Evolutionary conservation across 345 rosid genomes (phyloP).

Genomic region (Durio zibethinus): DNA sequence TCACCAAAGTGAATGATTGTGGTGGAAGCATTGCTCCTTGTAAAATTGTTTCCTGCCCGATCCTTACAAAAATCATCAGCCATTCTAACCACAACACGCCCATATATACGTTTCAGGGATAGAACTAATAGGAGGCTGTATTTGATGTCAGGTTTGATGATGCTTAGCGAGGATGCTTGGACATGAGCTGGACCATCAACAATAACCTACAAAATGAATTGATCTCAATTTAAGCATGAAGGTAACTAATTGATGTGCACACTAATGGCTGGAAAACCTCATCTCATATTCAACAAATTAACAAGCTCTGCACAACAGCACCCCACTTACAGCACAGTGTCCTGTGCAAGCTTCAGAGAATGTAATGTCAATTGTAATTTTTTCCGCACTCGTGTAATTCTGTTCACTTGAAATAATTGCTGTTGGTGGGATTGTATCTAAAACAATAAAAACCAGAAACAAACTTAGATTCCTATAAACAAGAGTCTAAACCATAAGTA

Average conservation of each 20-base stretch:
- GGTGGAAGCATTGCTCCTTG: constrained; percentile 40
- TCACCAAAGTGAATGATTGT: constrained; percentile 43
- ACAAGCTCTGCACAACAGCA: neutral
- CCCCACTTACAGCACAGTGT: constrained; percentile 43
- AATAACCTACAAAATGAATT: constrained; percentile 31
- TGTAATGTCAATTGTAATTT: constrained; percentile 32
- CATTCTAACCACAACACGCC: constrained; percentile 37
- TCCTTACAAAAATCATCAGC: constrained; percentile 42
- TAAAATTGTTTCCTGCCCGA: constrained; percentile 44
- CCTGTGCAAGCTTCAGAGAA: constrained; percentile 50
- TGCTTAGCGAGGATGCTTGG: constrained; percentile 31
- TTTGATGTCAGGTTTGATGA: constrained; percentile 27
- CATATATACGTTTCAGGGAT: constrained; percentile 17
- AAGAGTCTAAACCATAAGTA: neutral
- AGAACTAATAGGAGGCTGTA: constrained; percentile 34
- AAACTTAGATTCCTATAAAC: neutral
- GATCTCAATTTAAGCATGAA: neutral
- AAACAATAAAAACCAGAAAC: neutral
- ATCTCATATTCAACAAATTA: neutral
- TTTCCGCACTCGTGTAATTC: constrained; percentile 41
- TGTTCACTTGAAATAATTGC: constrained; percentile 39
- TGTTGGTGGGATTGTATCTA: constrained; percentile 49
- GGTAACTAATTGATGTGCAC: neutral
- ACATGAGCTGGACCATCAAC: constrained; percentile 38
- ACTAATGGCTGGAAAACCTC: neutral